Evolutionary conservation across 176 grass and related monocot species (phyloP).

Genomic region (Carex scoparia): DNA sequence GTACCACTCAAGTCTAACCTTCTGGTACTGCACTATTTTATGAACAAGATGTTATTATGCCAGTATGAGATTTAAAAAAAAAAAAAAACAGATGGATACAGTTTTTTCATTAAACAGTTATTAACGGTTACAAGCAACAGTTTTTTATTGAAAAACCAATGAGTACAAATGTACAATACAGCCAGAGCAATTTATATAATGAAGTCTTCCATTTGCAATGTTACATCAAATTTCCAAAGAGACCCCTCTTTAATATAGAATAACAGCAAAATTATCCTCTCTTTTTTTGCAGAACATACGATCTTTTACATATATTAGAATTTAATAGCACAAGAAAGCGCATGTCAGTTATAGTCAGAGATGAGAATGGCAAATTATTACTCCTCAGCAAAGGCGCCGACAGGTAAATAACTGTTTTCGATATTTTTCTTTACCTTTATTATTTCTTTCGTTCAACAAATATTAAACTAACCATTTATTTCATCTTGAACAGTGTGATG

Average conservation of each 20-base stretch:
- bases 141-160: not conserved
- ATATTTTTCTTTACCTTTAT: not conserved
- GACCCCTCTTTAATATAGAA: not conserved
- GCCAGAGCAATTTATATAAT: not conserved
- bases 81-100: not conserved
- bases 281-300: conserved; percentile 44
- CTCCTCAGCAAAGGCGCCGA: conserved; percentile 87
- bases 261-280: not conserved
- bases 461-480: not conserved
- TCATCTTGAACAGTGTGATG: conserved; percentile 55
- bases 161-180: not conserved
- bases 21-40: not conserved
- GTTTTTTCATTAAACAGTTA: not conserved
- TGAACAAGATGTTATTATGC: not conserved
- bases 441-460: not conserved
- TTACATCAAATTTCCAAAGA: not conserved
- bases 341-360: conserved; percentile 82
- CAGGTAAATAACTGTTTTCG: conserved; percentile 42
- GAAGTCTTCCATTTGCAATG: not conserved
- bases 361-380: conserved; percentile 57
- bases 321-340: conserved; percentile 76
- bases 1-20: not conserved
- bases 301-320: conserved; percentile 74
- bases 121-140: not conserved
- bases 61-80: not conserved